These are phyloP conservation scores for Sequoia sempervirens DNA, from an alignment of 75 land plant genomes.

Conservation along the genomic window DNA sequence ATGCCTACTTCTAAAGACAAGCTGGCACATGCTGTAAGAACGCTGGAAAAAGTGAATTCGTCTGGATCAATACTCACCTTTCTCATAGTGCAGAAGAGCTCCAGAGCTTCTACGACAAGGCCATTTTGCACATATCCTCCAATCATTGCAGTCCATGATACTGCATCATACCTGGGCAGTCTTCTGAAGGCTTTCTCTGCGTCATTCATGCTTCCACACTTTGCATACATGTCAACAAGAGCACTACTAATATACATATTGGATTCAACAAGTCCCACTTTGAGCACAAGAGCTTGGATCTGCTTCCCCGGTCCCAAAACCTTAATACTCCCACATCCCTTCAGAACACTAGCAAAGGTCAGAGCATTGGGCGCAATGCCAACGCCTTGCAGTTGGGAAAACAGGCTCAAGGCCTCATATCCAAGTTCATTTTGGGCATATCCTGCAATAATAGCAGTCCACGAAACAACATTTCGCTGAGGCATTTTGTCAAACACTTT, in stretches of 20 bases:
- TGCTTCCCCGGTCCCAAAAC: constrained; percentile 11
- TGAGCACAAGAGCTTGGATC: constrained; percentile 13
- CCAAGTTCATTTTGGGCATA: not conserved
- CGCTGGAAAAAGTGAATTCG: constrained; percentile 16
- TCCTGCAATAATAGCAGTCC: constrained; percentile 21
- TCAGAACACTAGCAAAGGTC: constrained; percentile 17
- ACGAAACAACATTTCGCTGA: constrained; percentile 17
- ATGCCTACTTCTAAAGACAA: constrained; percentile 8
- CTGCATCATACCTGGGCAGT: constrained; percentile 7
- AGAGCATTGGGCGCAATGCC: constrained; percentile 13
- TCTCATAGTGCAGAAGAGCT: constrained; percentile 19
- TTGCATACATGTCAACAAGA: constrained; percentile 25
- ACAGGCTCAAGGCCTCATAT: not conserved
- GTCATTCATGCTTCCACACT: constrained; percentile 11
- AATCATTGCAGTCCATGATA: constrained; percentile 27
- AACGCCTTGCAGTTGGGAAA: not conserved
- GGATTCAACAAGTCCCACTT: not conserved
- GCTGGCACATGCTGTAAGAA: constrained; percentile 19
- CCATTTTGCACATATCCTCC: constrained; percentile 17
- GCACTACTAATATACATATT: constrained; percentile 15
- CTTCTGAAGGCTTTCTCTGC: constrained; percentile 14
- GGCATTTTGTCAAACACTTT: constrained; percentile 21
- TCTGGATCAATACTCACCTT: constrained; percentile 12
- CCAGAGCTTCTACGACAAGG: not conserved
- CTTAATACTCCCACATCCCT: constrained; percentile 22